Evolutionary conservation across 2,329 filamentous ascomycete species (phyloP), one percentile per base, ranked within the genome.

Genomic region (Talaromyces islandicus): DNA sequence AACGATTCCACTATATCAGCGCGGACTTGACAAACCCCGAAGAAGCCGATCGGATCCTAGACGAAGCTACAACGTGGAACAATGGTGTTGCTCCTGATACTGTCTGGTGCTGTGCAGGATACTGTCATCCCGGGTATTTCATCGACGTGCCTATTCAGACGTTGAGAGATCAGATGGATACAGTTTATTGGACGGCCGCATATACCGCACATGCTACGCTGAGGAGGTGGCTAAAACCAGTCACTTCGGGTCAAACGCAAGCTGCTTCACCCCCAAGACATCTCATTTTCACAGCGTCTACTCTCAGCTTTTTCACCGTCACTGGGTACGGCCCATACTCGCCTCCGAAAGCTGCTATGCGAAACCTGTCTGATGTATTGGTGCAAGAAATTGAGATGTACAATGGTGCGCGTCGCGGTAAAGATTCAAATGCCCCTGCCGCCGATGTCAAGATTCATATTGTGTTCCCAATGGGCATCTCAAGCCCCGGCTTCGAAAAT

Each of bases 101-200:
- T 60, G 89, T 97, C 35, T 97, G 94, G 92, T 92, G 91, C 71
- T 84, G 92, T 56, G 93, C 93, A 3, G 93, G 93, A 62, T 81
- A 84, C 64, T 84, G 89, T 6, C 81, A 80, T 17, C 92, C 92
- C 0, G 82, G 85, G 38, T 87, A 96, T 63, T 96, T 93, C 78
- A 74, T 90, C 65, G 90, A 96, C 63, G 86, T 85, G 43, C 82
- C 88, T 9, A 78, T 90, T 57, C 78, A 86, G 7, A 83, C 83
- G 11, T 78, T 92, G 65, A 84, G 88, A 48, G 79, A 82, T 64
- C 91, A 96, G 73, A 96, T 96, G 91, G 91, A 96, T 70, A 84
- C 93, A 66, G 93, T 97, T 77, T 97, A 91, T 78, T 96, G 88
- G 83, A 90, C 91, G 54, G 86, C 87, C 30, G 88, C 88, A 46